Evolutionary conservation across 139 green algal genomes (phyloP).

Genomic region (Spirogloea muscicola): DNA sequence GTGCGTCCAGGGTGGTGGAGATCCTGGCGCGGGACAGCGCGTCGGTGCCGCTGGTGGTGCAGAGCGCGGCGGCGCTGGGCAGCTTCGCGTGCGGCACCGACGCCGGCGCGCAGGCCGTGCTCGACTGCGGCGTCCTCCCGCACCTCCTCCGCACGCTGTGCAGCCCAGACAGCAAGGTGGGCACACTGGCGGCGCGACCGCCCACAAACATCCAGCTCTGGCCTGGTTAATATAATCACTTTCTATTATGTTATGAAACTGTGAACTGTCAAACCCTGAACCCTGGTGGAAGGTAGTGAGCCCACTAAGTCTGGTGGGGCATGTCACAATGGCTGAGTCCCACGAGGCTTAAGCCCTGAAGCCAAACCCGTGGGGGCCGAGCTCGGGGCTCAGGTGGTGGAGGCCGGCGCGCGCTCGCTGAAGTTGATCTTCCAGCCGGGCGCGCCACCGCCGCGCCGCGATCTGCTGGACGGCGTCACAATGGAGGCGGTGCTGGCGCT

Average conservation of each 20-base stretch:
- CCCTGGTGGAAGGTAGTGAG: too few relatives aligned
- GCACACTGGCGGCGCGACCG: too few relatives aligned
- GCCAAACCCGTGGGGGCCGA: too few relatives aligned
- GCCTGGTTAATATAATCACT: too few relatives aligned
- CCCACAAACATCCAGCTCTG: too few relatives aligned
- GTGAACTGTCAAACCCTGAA: too few relatives aligned
- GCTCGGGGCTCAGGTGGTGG: conserved; percentile 45
- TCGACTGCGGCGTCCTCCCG: conserved; percentile 59
- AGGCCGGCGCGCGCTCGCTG: conserved; percentile 60
- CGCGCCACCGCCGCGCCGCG: conserved; percentile 9
- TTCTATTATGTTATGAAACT: too few relatives aligned
- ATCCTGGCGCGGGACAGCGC: conserved; percentile 52
- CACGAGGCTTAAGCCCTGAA: too few relatives aligned
- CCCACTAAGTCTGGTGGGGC: too few relatives aligned
- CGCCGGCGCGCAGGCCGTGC: conserved; percentile 51
- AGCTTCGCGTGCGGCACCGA: conserved; percentile 61
- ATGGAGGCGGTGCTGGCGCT: conserved; percentile 56
- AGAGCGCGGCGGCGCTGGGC: conserved; percentile 48
- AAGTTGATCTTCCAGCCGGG: conserved; percentile 63
- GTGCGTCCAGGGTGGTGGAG: conserved; percentile 52
- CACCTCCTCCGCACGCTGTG: conserved; percentile 57
- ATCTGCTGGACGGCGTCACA: conserved; percentile 15
- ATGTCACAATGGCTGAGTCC: too few relatives aligned
- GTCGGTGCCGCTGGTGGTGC: conserved; percentile 51
- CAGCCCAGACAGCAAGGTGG: conserved; percentile 31